Conservation (phyloP, 805 yeast species). For the Lipomyces anomalus region DNA sequence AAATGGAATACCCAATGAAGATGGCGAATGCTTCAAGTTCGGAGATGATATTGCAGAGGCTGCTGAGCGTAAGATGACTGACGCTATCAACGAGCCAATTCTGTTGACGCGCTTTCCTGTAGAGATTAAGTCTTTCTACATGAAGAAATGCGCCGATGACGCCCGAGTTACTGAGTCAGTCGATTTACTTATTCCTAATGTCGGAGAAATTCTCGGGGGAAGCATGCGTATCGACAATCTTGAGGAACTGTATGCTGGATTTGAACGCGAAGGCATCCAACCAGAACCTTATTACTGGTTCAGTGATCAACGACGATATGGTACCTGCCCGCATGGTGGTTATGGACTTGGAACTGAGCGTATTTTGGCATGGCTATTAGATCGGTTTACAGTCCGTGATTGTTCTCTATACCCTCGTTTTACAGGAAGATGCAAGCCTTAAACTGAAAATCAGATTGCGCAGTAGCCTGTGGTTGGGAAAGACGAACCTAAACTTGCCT, state of each 20-base stretch:
- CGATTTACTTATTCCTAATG: constrained; percentile 97
- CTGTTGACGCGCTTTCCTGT: constrained; percentile 92
- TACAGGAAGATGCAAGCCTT: constrained; percentile 97
- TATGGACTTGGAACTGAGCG: constrained; percentile 98
- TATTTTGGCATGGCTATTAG: constrained; percentile 95
- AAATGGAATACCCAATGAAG: constrained; percentile 90
- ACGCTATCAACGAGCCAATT: constrained; percentile 86
- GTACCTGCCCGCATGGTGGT: constrained; percentile 98
- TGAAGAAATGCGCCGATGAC: constrained; percentile 87
- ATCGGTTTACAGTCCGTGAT: constrained; percentile 96
- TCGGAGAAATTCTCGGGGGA: constrained; percentile 98
- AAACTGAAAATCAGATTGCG: constrained; percentile 16
- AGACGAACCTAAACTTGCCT: no score
- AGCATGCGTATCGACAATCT: constrained; percentile 89
- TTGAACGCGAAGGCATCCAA: constrained; percentile 86
- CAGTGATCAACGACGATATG: constrained; percentile 90
- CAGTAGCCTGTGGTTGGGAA: no score
- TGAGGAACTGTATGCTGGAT: constrained; percentile 82
- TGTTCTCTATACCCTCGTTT: constrained; percentile 97
- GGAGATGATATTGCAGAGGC: constrained; percentile 99
- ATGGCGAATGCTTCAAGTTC: constrained; percentile 83
- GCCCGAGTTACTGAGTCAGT: constrained; percentile 96
- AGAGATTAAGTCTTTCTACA: constrained; percentile 95
- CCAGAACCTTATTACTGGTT: constrained; percentile 91
- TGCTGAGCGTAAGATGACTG: constrained; percentile 98